Conservation (phyloP, 2,329 filamentous ascomycete species). For the Knufia petricola region DNA sequence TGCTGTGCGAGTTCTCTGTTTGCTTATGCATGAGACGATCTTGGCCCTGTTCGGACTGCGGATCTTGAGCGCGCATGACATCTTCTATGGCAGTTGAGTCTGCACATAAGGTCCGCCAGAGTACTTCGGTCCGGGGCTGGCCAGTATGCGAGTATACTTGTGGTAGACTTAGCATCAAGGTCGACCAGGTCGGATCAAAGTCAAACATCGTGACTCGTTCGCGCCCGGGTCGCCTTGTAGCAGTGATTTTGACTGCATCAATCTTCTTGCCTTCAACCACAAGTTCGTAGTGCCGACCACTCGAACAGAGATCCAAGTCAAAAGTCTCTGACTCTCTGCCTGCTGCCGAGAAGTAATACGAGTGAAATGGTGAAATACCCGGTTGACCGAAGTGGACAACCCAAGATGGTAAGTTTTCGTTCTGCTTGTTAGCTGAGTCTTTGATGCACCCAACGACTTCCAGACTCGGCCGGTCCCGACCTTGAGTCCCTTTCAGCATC, state of each 20-base stretch:
- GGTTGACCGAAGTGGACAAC: slow-evolving; percentile 12
- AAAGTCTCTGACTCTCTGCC: slow-evolving; percentile 6
- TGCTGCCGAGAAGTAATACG: slow-evolving; percentile 5
- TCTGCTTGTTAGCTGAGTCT: slow-evolving; percentile 11
- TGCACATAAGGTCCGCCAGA: slow-evolving; percentile 15
- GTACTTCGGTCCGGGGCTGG: slow-evolving; percentile 11
- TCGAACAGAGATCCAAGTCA: background rate
- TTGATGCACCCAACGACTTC: slow-evolving; percentile 10
- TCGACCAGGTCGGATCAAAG: slow-evolving; percentile 15
- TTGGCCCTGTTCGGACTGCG: background rate
- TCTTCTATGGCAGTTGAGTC: slow-evolving; percentile 7
- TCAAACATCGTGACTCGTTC: slow-evolving; percentile 8
- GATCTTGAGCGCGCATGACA: background rate
- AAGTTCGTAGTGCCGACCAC: background rate
- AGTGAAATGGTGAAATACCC: slow-evolving; percentile 10
- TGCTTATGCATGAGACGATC: background rate
- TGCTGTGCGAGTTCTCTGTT: background rate
- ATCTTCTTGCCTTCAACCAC: slow-evolving; percentile 10
- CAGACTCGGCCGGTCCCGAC: slow-evolving; percentile 1
- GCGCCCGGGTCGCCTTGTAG: slow-evolving; percentile 9
- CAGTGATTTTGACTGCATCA: slow-evolving; percentile 9
- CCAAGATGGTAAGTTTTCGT: slow-evolving; percentile 13
- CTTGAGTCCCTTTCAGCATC: slow-evolving; percentile 9
- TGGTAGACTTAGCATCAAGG: slow-evolving; percentile 10
- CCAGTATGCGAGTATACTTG: slow-evolving; percentile 9